Conservation (phyloP, 306 rosid genomes). For the Vicia sativa region DNA sequence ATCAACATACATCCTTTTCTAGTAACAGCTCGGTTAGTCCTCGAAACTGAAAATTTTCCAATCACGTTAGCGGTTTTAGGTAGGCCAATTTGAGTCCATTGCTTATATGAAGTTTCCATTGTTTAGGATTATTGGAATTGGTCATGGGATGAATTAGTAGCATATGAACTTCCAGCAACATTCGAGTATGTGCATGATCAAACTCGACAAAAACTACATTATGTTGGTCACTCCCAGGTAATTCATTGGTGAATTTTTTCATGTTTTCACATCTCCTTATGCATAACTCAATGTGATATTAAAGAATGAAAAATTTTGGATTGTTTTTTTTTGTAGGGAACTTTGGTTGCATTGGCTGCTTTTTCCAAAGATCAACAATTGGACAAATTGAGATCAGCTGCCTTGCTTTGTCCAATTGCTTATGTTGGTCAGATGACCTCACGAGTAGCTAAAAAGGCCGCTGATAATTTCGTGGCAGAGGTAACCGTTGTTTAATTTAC, state of each 20-base stretch:
- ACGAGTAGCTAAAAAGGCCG: constrained; percentile 71
- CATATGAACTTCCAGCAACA: constrained; percentile 87
- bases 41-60: background rate
- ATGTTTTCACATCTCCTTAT: background rate
- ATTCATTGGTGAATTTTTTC: constrained; percentile 44
- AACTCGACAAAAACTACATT: constrained; percentile 76
- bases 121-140: constrained; percentile 74
- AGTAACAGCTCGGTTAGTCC: constrained; percentile 50
- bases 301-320: constrained; percentile 1
- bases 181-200: constrained; percentile 71
- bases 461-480: constrained; percentile 75
- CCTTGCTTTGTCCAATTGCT: constrained; percentile 90
- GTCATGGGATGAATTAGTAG: constrained; percentile 98
- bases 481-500: constrained; percentile 34
- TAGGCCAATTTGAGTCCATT: constrained; percentile 23
- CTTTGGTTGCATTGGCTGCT: constrained; percentile 77
- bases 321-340: constrained; percentile 60
- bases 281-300: constrained; percentile 14
- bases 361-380: constrained; percentile 64
- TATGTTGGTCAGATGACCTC: constrained; percentile 75
- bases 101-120: constrained; percentile 14
- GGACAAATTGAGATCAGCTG: constrained; percentile 71
- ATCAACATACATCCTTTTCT: constrained; percentile 48
- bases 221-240: constrained; percentile 94
- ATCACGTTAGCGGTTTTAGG: background rate